These are phyloP conservation scores for Saccharomyces mikatae DNA, from an alignment of 805 yeast genomes.

Conservation along the genomic window DNA sequence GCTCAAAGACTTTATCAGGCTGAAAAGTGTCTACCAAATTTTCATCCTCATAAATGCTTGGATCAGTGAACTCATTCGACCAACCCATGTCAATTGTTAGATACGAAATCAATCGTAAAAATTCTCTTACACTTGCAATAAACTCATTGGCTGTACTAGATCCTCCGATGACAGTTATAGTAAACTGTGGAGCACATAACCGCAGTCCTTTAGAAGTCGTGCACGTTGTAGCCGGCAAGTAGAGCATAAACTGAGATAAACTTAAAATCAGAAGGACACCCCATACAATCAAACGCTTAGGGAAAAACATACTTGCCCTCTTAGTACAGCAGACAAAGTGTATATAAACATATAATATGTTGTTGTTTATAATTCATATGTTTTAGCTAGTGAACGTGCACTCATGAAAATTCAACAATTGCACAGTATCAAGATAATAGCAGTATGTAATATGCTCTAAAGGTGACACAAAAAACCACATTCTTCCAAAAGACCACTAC, in stretches of 20 bases:
- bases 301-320: conserved; percentile 5
- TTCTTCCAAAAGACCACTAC: background rate
- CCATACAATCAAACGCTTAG: conserved; percentile 16
- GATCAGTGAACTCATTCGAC: conserved; percentile 9
- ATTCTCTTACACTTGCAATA: conserved; percentile 19
- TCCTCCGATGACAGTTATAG: conserved; percentile 15
- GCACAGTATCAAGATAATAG: background rate
- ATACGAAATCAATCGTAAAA: conserved; percentile 23
- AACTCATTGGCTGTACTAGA: conserved; percentile 19
- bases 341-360: background rate
- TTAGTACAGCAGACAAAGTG: background rate
- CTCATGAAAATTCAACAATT: background rate
- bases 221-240: conserved; percentile 24
- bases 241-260: conserved; percentile 14
- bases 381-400: background rate
- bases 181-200: conserved; percentile 26
- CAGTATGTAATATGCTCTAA: background rate
- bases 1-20: conserved; percentile 13
- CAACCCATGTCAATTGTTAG: conserved; percentile 26
- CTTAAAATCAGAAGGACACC: conserved; percentile 9
- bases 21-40: conserved; percentile 23
- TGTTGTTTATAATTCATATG: background rate
- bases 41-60: conserved; percentile 20
- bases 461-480: background rate
- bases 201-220: conserved; percentile 10